Evolutionary conservation across 148 eudicot species (phyloP).

Genomic region (Vaccinium darrowii): DNA sequence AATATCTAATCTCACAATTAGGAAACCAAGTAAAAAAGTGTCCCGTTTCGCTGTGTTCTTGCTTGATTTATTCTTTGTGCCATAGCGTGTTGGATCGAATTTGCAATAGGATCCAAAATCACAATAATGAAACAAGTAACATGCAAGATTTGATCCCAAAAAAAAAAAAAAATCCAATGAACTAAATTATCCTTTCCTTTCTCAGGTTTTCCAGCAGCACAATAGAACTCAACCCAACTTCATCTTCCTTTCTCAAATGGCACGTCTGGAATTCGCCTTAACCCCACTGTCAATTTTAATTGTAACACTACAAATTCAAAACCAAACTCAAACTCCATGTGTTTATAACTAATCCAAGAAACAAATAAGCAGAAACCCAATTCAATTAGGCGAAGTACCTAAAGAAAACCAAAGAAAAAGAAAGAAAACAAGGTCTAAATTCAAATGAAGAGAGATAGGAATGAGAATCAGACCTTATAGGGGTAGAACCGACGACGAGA

Average conservation of each 20-base stretch:
- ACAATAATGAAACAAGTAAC: not conserved
- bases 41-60: not conserved
- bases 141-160: not conserved
- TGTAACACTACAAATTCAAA: not conserved
- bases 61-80: not conserved
- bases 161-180: not conserved
- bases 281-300: not conserved
- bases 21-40: not conserved
- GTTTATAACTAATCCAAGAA: not conserved
- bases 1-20: not conserved
- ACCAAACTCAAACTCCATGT: not conserved
- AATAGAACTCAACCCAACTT: not conserved
- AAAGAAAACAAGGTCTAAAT: not conserved
- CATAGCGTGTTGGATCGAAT: not conserved
- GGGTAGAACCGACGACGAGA: conserved; percentile 68
- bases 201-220: not conserved
- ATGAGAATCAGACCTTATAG: conserved; percentile 50
- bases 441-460: not conserved
- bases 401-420: not conserved
- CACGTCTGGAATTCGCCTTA: not conserved
- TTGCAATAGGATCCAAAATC: not conserved
- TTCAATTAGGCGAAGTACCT: not conserved
- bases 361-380: not conserved
- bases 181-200: not conserved
- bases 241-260: not conserved